Percentiles rank a stretch among this genome's conserved stretches.
Conservation (phyloP, 2,329 filamentous ascomycete species). For the Fusarium newnesense region DNA sequence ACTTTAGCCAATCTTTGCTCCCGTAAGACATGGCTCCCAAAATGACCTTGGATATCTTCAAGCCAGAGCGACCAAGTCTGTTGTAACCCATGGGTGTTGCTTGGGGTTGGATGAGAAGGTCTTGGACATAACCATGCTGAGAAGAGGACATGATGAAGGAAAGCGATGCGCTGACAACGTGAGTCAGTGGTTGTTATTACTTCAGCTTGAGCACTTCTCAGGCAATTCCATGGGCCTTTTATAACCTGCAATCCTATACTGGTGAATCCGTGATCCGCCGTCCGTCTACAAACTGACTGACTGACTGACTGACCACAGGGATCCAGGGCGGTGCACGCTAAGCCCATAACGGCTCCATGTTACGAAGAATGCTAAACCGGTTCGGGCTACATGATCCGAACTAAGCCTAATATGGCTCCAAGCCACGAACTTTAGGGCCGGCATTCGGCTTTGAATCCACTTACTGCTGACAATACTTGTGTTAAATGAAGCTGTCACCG, state of each 20-base stretch:
- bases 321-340: neutral
- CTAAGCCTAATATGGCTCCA: neutral
- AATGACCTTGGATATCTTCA: neutral
- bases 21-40: neutral
- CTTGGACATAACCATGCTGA: neutral
- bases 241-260: accelerated
- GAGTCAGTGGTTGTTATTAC: accelerated
- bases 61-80: neutral
- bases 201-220: accelerated
- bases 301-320: neutral
- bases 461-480: too few relatives aligned
- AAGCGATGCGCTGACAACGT: accelerated
- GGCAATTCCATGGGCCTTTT: accelerated
- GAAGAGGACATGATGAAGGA: neutral
- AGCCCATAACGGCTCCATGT: neutral
- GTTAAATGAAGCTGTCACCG: too few relatives aligned
- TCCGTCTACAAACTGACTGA: accelerated
- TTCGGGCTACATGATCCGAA: neutral
- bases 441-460: neutral
- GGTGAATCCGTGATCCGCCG: accelerated
- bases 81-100: neutral
- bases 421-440: neutral
- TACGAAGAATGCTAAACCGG: neutral
- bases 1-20: neutral
- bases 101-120: neutral